Evolutionary conservation across 768 basidiomycete genomes (phyloP), one percentile per base, ranked within the genome.

Genomic region (Tylopilus balloui): DNA sequence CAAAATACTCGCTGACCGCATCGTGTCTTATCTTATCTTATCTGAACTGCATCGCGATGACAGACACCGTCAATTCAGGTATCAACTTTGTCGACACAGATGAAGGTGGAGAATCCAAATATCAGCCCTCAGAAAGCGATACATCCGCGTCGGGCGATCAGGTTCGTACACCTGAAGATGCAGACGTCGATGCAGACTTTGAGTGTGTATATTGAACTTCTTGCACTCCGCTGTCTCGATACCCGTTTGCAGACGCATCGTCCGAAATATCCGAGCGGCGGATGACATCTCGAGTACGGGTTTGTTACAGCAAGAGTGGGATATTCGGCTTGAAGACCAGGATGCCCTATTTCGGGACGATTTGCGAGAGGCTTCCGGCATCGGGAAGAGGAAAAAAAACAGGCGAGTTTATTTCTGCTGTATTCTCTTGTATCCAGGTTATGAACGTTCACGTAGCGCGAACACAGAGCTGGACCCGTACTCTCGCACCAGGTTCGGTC

Each of bases 261-360:
- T 51, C n/a, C 44, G 20, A 35, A 41, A 28, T 27, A 51, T 51
- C 24, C 44, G 44, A 17, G 35, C 44, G 10, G 32, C 44, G 12
- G 50, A 45, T 11, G 52, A 59, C 27, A 21, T 59, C 27, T 59
- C 57, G 21, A 56, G 40, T n/a, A 55, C 48, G 4, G 48, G 49
- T 6, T 17, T 47, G n/a, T 35, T 51, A 28, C 50, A 51, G 20
- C 45, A 34, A 24, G 50, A 51, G n/a, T 51, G 50, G 50, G 50
- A 51, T 9, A 38, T 51, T 10, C 45, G 32, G 28, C 45, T 51
- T 37, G 79, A 84, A 58, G 83, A 88, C 45, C 73, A 75, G 48
- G 81, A 87, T 12, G 77, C 77, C 1, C 78, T 83, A 54, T 86
- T 90, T 60, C 80, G 78, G 13, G 84, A 89, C 48, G 86, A 89